phyloP scores from a whole-genome alignment of 2,329 filamentous ascomycete genomes.

The Colletotrichum cereale region DNA sequence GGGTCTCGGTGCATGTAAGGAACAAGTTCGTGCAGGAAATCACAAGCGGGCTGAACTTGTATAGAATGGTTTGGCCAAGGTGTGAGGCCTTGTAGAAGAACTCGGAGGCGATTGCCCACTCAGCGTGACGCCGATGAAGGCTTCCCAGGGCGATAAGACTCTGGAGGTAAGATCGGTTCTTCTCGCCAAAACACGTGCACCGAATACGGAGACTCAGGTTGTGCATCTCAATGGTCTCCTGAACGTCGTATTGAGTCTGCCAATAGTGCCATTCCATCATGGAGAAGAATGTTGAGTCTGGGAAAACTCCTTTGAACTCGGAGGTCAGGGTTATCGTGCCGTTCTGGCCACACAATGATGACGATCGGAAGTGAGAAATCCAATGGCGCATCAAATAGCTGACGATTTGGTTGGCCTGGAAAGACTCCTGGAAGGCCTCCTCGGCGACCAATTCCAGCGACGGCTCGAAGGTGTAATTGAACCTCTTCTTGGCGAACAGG shows the following conservation, averaged over 20 bases:
- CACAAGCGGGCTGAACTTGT: conserved; percentile 49
- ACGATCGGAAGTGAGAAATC: conserved; percentile 52
- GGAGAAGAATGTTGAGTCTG: conserved; percentile 51
- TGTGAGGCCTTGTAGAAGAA: conserved; percentile 53
- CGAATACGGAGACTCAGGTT: conserved; percentile 52
- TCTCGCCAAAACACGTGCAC: conserved; percentile 51
- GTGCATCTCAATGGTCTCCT: conserved; percentile 47
- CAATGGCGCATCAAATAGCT: conserved; percentile 53
- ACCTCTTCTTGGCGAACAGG: conserved; percentile 49
- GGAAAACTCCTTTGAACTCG: conserved; percentile 53
- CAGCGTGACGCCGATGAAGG: conserved; percentile 46
- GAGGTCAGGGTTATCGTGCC: conserved; percentile 47
- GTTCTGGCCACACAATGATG: conserved; percentile 47
- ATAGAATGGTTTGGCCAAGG: conserved; percentile 49
- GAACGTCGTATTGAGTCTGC: conserved; percentile 43
- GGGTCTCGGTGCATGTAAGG: conserved; percentile 50
- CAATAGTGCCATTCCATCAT: conserved; percentile 51
- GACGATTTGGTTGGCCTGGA: conserved; percentile 48
- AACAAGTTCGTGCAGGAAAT: conserved; percentile 52
- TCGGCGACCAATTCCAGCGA: conserved; percentile 47
- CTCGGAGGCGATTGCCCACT: conserved; percentile 45
- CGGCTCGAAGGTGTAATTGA: conserved; percentile 45
- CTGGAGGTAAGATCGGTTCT: conserved; percentile 52
- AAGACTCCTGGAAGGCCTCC: conserved; percentile 43
- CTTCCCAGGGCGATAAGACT: conserved; percentile 52